Evolutionary conservation across 345 rosid species (phyloP), one percentile per base, ranked within the genome.

Genomic region (Gossypium rotundifolium): DNA sequence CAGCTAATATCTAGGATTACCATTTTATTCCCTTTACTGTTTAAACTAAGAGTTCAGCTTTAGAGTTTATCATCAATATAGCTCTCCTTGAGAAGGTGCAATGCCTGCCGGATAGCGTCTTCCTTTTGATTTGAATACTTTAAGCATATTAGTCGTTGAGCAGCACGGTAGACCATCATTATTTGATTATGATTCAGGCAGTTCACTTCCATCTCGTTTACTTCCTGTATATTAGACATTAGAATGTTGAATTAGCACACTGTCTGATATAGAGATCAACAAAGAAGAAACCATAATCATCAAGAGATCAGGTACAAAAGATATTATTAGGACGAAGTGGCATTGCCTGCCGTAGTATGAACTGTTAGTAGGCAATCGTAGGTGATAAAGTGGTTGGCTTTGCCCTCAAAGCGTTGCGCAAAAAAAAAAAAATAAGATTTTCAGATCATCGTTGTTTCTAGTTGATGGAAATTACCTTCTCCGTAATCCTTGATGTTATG

Each of bases 121-220:
- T 85, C 91, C 16, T 83, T 82, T 66, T 89, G 93, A 79, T 25
- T 84, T 2, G 97, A 91, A 79, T 85, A 84, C 73, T 89, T 91
- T 66, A 95, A 83, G 89, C 97, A 90, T 67, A 90, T 66, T 61
- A 93, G 80, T 66, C 87, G 75, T 75, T 95, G 98, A 51, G 88
- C 96, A 10, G 82, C 86, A 11, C 70, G 77, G 77, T 90, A 90
- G 54, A 75, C 74, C 75, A 68, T 80, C 83, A 80, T 92, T 64
- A 82, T 75, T 57, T 84, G 79, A 12, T 81, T 83, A 65, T 87
- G 76, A n/a, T 79, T 86, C 52, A 38, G 70, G 78, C 89, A 88
- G 67, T 93, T 90, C 12, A 75, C 85, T 72, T 93, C 91, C 89
- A 91, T 90, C 75, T 87, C 80, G 79, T 81, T 84, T 63, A 60